Conservation (phyloP, 805 yeast species). For the Candida taoyuanica region DNA sequence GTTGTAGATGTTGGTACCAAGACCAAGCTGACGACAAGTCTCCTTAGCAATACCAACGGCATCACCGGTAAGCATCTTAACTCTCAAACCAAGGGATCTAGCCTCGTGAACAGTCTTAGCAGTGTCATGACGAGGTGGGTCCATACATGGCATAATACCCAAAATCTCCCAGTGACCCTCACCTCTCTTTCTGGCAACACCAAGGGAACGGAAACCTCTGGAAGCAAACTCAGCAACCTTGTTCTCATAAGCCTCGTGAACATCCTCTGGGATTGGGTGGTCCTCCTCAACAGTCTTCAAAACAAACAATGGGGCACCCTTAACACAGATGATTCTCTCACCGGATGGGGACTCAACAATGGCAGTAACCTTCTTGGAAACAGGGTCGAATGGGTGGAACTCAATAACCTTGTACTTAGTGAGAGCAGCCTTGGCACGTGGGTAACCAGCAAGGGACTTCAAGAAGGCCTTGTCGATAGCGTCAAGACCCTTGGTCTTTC, state of each 20-base stretch:
- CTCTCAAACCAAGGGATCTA: slow-evolving; percentile 84
- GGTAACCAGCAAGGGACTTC: slow-evolving; percentile 82
- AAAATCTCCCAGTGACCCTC: slow-evolving; percentile 97
- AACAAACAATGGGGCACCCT: slow-evolving; percentile 98
- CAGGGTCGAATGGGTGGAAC: slow-evolving; percentile 98
- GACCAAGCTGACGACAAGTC: slow-evolving; percentile 95
- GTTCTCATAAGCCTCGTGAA: slow-evolving; percentile 92
- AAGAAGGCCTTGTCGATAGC: slow-evolving; percentile 97
- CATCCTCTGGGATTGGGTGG: slow-evolving; percentile 92
- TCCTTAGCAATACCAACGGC: slow-evolving; percentile 99
- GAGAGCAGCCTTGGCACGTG: slow-evolving; percentile 89
- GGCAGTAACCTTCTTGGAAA: slow-evolving; percentile 93
- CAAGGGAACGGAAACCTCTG: slow-evolving; percentile 97
- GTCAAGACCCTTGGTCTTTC: slow-evolving; percentile 97
- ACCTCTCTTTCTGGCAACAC: slow-evolving; percentile 98
- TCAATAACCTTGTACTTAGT: slow-evolving; percentile 91
- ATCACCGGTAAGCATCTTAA: slow-evolving; percentile 98
- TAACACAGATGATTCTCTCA: slow-evolving; percentile 91
- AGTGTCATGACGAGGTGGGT: slow-evolving; percentile 98
- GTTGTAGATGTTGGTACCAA: slow-evolving; percentile 93
- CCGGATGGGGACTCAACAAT: slow-evolving; percentile 95
- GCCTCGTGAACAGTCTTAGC: slow-evolving; percentile 93
- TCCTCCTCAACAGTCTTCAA: slow-evolving; percentile 95
- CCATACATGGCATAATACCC: slow-evolving; percentile 98
- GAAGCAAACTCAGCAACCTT: slow-evolving; percentile 97